Conservation (phyloP, 2,329 filamentous ascomycete species). For the Epichloe coenophiala region DNA sequence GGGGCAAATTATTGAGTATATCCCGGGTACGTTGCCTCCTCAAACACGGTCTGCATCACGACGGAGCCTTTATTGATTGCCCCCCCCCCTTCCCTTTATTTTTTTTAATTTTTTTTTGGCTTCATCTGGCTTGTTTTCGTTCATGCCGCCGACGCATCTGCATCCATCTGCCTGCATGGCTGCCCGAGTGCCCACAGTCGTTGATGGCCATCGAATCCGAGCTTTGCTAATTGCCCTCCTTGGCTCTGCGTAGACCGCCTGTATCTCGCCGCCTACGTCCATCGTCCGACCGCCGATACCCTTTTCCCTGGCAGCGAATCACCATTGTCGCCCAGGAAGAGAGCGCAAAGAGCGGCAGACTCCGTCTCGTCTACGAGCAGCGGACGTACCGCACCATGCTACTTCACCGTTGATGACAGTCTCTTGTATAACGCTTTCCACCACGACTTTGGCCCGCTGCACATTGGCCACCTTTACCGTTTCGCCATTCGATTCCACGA, state of each 20-base stretch:
- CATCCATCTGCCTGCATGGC: background rate
- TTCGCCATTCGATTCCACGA: slow-evolving; percentile 95
- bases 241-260: slow-evolving; percentile 56
- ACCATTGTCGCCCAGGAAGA: slow-evolving; percentile 30
- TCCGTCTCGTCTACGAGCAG: slow-evolving; percentile 30
- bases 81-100: too few species aligned
- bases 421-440: slow-evolving; percentile 97
- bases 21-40: slow-evolving; percentile 56
- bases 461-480: slow-evolving; percentile 93
- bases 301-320: slow-evolving; percentile 79
- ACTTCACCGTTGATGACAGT: slow-evolving; percentile 88
- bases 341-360: slow-evolving; percentile 44
- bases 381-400: slow-evolving; percentile 52
- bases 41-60: background rate
- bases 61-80: background rate
- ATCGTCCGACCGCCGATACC: slow-evolving; percentile 67
- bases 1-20: slow-evolving; percentile 91
- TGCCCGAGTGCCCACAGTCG: background rate
- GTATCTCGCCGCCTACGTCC: slow-evolving; percentile 85
- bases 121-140: background rate
- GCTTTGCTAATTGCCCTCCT: slow-evolving; percentile 9
- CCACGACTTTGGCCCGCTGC: slow-evolving; percentile 92
- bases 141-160: background rate
- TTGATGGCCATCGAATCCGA: background rate
- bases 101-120: background rate